Evolutionary conservation across 176 grass and related monocot genomes (phyloP).

Genomic region (Juncus effusus): DNA sequence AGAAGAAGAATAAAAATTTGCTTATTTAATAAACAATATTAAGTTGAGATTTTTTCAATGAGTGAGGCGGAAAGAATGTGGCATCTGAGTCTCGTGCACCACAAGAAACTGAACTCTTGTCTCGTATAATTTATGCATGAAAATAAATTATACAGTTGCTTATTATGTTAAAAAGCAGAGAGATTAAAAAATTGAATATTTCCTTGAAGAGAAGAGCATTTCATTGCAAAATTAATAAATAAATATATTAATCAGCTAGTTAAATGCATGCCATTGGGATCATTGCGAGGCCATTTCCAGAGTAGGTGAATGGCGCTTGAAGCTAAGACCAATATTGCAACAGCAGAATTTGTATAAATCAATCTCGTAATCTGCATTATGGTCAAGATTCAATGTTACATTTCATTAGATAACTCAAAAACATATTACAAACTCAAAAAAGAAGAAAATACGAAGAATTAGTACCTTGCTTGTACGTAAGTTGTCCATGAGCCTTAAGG

Average conservation of each 20-base stretch:
- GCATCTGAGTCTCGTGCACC: constrained; percentile 79
- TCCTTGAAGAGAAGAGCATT: constrained; percentile 5
- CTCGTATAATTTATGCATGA: constrained; percentile 39
- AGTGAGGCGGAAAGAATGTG: constrained; percentile 67
- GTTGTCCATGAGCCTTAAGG: constrained; percentile 62
- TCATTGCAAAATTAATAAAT: constrained; percentile 34
- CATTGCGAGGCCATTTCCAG: constrained; percentile 89
- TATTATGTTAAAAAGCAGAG: neutral
- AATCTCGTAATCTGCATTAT: constrained; percentile 62
- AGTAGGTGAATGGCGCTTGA: constrained; percentile 81
- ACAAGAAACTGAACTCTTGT: constrained; percentile 89
- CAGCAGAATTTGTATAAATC: constrained; percentile 84
- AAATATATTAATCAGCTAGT: neutral
- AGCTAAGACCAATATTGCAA: constrained; percentile 74
- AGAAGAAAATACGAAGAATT: neutral
- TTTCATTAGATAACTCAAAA: neutral
- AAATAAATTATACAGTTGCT: neutral
- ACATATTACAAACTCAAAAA: constrained; percentile 8
- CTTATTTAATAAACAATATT: no score
- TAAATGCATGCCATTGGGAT: constrained; percentile 45
- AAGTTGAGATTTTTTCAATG: neutral
- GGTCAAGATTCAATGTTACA: neutral
- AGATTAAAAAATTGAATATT: neutral
- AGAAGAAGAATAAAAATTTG: neutral
- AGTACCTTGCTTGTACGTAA: constrained; percentile 61